Base-by-base conservation (phyloP, 345 rosid species). In the Erodium maritimum region DNA sequence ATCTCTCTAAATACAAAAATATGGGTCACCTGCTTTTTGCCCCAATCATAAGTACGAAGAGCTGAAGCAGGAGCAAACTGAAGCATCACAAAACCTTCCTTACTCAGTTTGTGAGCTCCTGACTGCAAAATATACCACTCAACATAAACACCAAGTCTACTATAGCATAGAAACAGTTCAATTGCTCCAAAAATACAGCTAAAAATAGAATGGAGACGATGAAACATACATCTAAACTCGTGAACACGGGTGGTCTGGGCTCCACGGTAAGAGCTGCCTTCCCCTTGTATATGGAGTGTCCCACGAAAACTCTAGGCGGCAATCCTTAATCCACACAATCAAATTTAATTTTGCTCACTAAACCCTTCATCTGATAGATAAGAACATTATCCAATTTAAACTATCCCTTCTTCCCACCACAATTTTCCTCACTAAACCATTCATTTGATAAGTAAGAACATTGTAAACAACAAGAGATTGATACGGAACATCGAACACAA, bases 221-320 rank as follows among this genome's bases (percentile, higher is more conserved):
- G n/a, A 59, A 20, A 59, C 69, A 23, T 71, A 86, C 98, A 56
- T 86, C 88, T 69, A 91, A 74, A 22, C 85, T 64, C 46, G 78
- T 75, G 65, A 88, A 91, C 71, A 88, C 93, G 0, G 95, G 98
- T 9, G 87, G 81, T 68, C 67, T 73, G 20, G 96, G 99, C 68
- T 84, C 89, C 50, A 89, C 77, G 0, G 93, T 80, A 58, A 93
- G 84, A 50, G 89, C 99, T 51, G 94, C 96, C 76, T 89, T 93
- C 66, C 99, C 99, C 79, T 89, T 93, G 75, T 88, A 91, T 58
- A 91, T 83, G 18, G 93, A 84, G 71, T 91, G 89, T 1, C 93
- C 83, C 64, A 87, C 94, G 33, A 68, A 91, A 64, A 79, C 75
- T 74, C 74, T 71, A 23, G 88, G 53, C 19, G 83, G 74, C 62